Evolutionary conservation across 345 rosid species (phyloP), one percentile per base, ranked within the genome.

Genomic region (Erodium maritimum): DNA sequence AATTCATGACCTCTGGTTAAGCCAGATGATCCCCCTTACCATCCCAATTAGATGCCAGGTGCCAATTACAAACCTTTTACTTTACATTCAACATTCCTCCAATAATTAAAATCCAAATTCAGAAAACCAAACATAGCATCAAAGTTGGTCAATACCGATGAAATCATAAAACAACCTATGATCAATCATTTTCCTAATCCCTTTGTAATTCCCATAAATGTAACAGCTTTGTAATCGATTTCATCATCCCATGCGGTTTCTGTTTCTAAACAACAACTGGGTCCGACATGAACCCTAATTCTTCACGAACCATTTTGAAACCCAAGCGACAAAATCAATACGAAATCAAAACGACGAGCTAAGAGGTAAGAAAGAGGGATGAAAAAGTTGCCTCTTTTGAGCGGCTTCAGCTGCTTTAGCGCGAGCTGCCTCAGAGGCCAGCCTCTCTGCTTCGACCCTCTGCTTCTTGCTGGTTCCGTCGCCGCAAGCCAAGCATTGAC

Each of bases 371-470:
- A 54, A 60, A 18, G 13, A n/a, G n/a, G n/a, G n/a, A n/a, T n/a
- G 9, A 29, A 56, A 20, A 23, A 20, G 7, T 25, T 18, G 83
- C 97, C 99, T 69, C 77, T 76, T 85, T 82, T 79, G 82, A 37
- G 99, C 99, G 65, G 99, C 97, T 61, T 94, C 99, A 67, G 95
- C 97, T 52, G 99, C 96, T 78, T 45, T 93, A 50, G 90, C 90
- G 16, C 99, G 95, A 66, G 95, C 99, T 75, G 87, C 99, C 5
- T 76, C 88, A 19, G 90, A 82, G 57, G 88, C 96, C 65, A 69
- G 55, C 69, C 77, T 68, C 34, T 85, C 97, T 63, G 82, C 75
- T 74, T 90, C 99, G 58, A 68, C 76, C 53, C 84, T 75, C 71
- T 73, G 75, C 61, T 73, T 74, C 65, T 80, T 85, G 59, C 48